These are phyloP conservation scores for Ascochyta viciae-villosae DNA, from an alignment of 2,329 filamentous ascomycete species.

Conservation along the genomic window DNA sequence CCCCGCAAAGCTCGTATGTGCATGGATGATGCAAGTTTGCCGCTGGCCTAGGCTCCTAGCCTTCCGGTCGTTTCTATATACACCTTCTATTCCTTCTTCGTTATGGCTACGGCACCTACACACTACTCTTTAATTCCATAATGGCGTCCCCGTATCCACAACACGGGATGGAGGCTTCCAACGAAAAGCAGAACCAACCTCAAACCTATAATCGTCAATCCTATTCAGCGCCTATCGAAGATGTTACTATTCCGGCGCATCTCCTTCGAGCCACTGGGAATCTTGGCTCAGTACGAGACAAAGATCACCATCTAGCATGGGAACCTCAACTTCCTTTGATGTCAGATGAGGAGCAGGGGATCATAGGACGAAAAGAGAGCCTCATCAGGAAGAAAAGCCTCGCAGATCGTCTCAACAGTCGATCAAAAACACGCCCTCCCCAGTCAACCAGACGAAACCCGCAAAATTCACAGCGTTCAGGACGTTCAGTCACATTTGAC, in stretches of 20 bases:
- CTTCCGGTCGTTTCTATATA: constrained; percentile 10
- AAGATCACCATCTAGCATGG: constrained; percentile 19
- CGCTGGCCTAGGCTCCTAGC: constrained; percentile 2
- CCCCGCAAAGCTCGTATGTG: constrained; percentile 11
- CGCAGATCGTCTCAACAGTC: constrained; percentile 11
- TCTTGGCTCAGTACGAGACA: constrained; percentile 26
- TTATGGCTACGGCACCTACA: background rate
- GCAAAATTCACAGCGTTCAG: constrained; percentile 6
- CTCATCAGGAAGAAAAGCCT: constrained; percentile 6
- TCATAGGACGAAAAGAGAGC: constrained; percentile 16
- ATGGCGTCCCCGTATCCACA: constrained; percentile 3
- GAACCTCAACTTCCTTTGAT: constrained; percentile 22
- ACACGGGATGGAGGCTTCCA: background rate
- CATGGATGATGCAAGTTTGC: constrained; percentile 15
- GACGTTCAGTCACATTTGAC: constrained; percentile 11
- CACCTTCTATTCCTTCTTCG: background rate
- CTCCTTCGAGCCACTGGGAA: constrained; percentile 28
- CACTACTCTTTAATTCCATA: constrained; percentile 12
- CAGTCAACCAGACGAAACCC: background rate
- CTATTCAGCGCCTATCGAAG: constrained; percentile 15
- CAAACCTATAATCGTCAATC: constrained; percentile 9
- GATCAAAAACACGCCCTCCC: constrained; percentile 6
- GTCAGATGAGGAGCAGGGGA: constrained; percentile 16
- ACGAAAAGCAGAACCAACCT: constrained; percentile 13
- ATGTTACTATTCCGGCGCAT: constrained; percentile 32